Evolutionary conservation across 352 stramenopile genomes (phyloP), one percentile per base, ranked within the genome.

Genomic region (Phytophthora rubi): DNA sequence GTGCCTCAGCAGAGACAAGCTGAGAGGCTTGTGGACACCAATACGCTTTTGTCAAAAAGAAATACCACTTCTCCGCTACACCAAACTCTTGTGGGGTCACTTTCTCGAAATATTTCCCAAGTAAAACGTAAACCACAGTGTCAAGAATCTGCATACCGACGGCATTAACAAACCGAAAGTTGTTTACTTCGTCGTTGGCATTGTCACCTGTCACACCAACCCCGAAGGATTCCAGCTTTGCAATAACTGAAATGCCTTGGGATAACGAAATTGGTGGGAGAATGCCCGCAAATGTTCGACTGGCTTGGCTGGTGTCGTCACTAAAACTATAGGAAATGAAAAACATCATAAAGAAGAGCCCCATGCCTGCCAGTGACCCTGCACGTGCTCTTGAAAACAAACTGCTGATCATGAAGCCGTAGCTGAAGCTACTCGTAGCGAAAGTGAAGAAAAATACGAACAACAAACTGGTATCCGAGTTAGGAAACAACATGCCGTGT

Each of bases 1-100:
- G 85, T 12, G 79, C 71, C 57, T 84, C 69, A 13, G 47, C 33
- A 21, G 80, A 62, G 39, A 68, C 30, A 12, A 62, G 8, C 60
- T 70, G 53, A 2, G 69, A 73, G 37, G 45, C 23, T 16, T 73
- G 57, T 15, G 63, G 69, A 0, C 56, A 71, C 94, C 94, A 98
- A 65, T 88, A 98, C 3, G 67, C 44, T 21, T 70, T 78, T 7
- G 79, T 84, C 2, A 97, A 53, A 2, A 85, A 81, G 61, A 99
- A 99, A 73, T 97, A 97, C 86, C 91, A 98, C 3, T 86, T 90
- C 28, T 94, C 77, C 0, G 75, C 57, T 18, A 95, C 86, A 16
- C 97, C 97, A 57, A 96, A 99, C 55, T 98, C 92, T 45, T 89
- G 92, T 3, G 97, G 97, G n/a, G 98, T 70, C 13, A 98, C 92